Percentiles rank a stretch among this genome's conserved stretches.
Conservation (phyloP, 345 rosid species). For the Odontarrhena argentea region DNA sequence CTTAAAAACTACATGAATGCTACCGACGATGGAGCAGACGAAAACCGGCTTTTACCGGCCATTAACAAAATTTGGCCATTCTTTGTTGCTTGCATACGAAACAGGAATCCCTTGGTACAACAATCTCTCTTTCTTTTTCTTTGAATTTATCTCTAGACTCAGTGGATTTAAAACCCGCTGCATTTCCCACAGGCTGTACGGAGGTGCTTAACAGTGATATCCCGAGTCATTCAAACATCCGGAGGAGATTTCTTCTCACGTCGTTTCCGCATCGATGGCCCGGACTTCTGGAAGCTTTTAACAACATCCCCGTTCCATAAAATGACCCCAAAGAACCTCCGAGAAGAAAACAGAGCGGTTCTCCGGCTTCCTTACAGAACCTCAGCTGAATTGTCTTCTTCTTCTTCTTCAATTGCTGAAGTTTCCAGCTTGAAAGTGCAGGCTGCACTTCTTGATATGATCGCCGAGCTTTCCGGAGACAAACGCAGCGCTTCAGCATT, state of each 20-base stretch:
- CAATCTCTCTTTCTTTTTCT: constrained; percentile 3
- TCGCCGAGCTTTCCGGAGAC: constrained; percentile 62
- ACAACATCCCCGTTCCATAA: constrained; percentile 65
- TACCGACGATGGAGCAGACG: constrained; percentile 65
- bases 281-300: constrained; percentile 81
- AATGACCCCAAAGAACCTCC: constrained; percentile 40
- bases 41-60: constrained; percentile 90
- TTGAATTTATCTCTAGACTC: background rate
- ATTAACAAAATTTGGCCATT: constrained; percentile 91
- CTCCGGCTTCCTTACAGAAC: constrained; percentile 82
- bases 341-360: constrained; percentile 51
- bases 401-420: constrained; percentile 57
- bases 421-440: constrained; percentile 78
- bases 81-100: constrained; percentile 67
- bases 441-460: constrained; percentile 76
- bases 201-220: constrained; percentile 62
- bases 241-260: constrained; percentile 97
- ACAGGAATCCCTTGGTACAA: constrained; percentile 64
- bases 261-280: constrained; percentile 75
- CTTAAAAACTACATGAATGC: constrained; percentile 63
- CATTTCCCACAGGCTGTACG: constrained; percentile 57
- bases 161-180: constrained; percentile 7
- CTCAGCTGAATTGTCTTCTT: constrained; percentile 43
- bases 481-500: constrained; percentile 71
- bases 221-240: constrained; percentile 60